Percentiles rank a stretch among this genome's conserved stretches.
These are phyloP conservation scores for Perilla frutescens DNA, from an alignment of 257 asterid genomes.

Conservation along the genomic window DNA sequence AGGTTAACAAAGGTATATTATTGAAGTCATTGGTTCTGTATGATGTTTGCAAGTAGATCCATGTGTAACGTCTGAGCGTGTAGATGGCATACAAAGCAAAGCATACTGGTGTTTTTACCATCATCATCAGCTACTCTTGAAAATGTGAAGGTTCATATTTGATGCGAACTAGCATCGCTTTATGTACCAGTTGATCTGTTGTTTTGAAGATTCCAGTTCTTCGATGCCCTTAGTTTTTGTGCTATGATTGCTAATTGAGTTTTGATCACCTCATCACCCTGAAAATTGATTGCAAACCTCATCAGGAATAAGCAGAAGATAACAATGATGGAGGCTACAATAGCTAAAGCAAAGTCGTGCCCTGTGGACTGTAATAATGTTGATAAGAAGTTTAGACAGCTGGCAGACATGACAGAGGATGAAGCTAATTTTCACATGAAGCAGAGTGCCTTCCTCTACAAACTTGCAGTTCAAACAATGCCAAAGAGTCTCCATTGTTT, in stretches of 20 bases:
- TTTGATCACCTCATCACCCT: conserved; percentile 23
- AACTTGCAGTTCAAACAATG: conserved; percentile 94
- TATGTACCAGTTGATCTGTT: neutral
- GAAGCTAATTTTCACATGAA: conserved; percentile 94
- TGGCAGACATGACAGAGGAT: conserved; percentile 92
- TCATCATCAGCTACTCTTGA: neutral
- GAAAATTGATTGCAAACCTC: conserved; percentile 36
- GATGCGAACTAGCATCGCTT: conserved; percentile 3
- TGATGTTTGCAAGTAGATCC: conserved; percentile 12
- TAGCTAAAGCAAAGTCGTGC: conserved; percentile 75
- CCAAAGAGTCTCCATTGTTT: conserved; percentile 97
- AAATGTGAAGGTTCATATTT: conserved; percentile 13
- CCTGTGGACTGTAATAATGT: conserved; percentile 91
- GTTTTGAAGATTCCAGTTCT: conserved; percentile 12
- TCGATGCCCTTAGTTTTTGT: conserved; percentile 14
- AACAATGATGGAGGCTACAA: conserved; percentile 70
- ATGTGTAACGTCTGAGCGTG: conserved; percentile 13
- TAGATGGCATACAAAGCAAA: neutral
- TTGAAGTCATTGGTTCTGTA: neutral
- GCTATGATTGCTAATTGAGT: conserved; percentile 17
- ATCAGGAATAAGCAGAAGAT: conserved; percentile 72
- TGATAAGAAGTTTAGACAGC: conserved; percentile 95
- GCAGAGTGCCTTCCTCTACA: conserved; percentile 98
- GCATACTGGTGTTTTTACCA: neutral
- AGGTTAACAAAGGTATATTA: neutral